Conservation (phyloP, 768 basidiomycete species). For the Tricholoma hemisulphureum region DNA sequence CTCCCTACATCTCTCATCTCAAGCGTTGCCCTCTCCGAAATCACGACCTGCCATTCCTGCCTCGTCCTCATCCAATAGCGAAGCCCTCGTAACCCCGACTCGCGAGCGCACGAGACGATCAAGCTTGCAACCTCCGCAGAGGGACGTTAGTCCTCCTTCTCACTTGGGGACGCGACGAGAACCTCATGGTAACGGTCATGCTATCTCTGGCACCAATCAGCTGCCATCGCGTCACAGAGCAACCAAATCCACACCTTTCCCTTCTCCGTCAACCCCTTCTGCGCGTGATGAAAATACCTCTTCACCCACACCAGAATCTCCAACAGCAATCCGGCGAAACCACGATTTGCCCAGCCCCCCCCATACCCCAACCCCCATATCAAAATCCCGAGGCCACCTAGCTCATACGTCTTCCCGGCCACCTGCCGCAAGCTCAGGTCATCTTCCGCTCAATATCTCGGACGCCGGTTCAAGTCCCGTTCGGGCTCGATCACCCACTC, state of each 20-base stretch:
- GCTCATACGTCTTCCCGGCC: conserved; percentile 33
- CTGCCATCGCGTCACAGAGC: conserved; percentile 31
- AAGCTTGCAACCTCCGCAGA: conserved; percentile 33
- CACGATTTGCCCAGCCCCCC: conserved; percentile 45
- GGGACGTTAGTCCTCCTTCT: conserved; percentile 39
- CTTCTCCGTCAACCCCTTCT: conserved; percentile 25
- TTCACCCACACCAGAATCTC: conserved; percentile 30
- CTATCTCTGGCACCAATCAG: conserved; percentile 16
- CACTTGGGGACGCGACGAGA: conserved; percentile 15
- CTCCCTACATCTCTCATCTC: conserved; percentile 61
- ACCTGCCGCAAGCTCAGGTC: conserved; percentile 37
- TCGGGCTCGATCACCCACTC: conserved; percentile 36
- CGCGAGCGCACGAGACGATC: conserved; percentile 44
- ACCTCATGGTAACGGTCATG: conserved; percentile 12
- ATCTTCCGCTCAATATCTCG: conserved; percentile 39
- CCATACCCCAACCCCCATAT: conserved; percentile 46
- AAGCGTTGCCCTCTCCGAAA: conserved; percentile 53
- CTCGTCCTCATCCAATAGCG: conserved; percentile 47
- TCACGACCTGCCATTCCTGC: conserved; percentile 46
- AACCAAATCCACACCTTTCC: conserved; percentile 29
- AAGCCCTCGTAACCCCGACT: conserved; percentile 45
- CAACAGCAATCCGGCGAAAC: conserved; percentile 36
- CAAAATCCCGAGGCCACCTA: conserved; percentile 35
- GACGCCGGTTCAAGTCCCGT: conserved; percentile 46
- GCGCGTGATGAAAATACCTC: conserved; percentile 14